A percentile compares a stretch with the other conserved stretches of the same genome.
These are phyloP conservation scores for Globisporangium recalcitrans DNA, from an alignment of 352 stramenopile genomes.

Conservation along the genomic window DNA sequence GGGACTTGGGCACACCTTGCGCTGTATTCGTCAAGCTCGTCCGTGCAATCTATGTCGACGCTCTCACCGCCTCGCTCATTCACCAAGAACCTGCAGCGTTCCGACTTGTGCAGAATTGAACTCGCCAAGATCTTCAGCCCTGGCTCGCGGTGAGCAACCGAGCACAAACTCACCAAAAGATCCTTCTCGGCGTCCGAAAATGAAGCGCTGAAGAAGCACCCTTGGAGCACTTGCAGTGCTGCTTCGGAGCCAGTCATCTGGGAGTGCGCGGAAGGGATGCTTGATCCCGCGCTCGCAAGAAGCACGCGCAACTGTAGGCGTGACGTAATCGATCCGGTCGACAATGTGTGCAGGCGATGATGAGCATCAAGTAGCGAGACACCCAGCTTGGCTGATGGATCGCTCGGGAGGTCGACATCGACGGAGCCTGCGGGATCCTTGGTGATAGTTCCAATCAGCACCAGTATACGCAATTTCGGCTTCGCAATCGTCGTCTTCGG, in stretches of 20 bases:
- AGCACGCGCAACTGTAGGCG: constrained; percentile 38
- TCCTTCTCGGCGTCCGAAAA: constrained; percentile 24
- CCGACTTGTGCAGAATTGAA: constrained; percentile 20
- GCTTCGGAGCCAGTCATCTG: constrained; percentile 42
- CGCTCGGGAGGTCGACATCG: constrained; percentile 15
- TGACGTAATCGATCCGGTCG: constrained; percentile 24
- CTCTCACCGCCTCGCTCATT: neutral
- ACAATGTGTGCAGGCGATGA: constrained; percentile 23
- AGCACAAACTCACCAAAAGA: constrained; percentile 22
- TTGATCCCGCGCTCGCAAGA: constrained; percentile 23
- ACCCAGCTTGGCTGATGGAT: constrained; percentile 15
- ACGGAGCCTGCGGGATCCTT: constrained; percentile 9
- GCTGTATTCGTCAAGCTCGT: constrained; percentile 1
- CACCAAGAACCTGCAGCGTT: neutral
- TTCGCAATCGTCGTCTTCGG: constrained; percentile 19
- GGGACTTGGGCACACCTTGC: constrained; percentile 3
- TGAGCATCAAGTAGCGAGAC: constrained; percentile 26
- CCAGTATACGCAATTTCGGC: constrained; percentile 21
- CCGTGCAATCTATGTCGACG: neutral
- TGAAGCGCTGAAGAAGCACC: constrained; percentile 29
- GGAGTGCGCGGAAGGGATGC: constrained; percentile 22
- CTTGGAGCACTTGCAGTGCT: constrained; percentile 33
- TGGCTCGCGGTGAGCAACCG: constrained; percentile 31
- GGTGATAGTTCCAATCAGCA: constrained; percentile 29
- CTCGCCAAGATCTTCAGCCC: constrained; percentile 30